These are phyloP conservation scores for Paralagenidium karlingii DNA, from an alignment of 352 stramenopile species.

Conservation along the genomic window DNA sequence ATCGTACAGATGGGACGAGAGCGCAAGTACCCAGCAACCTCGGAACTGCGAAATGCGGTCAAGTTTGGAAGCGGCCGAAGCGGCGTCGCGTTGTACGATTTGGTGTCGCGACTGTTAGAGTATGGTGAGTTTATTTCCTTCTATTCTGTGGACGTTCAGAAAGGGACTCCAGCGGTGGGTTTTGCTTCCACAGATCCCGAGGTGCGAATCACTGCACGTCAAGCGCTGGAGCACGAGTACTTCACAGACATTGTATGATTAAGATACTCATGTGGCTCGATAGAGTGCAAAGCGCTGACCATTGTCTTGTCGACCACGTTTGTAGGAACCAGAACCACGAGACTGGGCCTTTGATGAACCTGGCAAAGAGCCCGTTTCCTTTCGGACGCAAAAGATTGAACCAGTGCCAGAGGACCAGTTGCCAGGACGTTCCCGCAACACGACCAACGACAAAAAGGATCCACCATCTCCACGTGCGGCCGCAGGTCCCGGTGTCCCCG, in stretches of 20 bases:
- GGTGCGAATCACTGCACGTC: conserved; percentile 81
- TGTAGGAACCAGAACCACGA: conserved; percentile 65
- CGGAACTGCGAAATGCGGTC: conserved; percentile 74
- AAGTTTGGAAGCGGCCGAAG: conserved; percentile 67
- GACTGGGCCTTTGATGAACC: conserved; percentile 83
- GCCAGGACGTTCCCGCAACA: no score
- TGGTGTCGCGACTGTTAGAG: conserved; percentile 66
- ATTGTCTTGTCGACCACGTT: neutral
- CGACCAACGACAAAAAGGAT: no score
- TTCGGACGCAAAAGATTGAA: conserved; percentile 75
- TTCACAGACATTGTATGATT: conserved; percentile 80
- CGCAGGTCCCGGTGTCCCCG: no score
- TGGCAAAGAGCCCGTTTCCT: conserved; percentile 74
- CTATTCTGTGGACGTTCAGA: neutral
- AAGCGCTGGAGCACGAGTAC: conserved; percentile 89
- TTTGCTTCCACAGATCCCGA: conserved; percentile 57
- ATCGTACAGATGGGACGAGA: conserved; percentile 77
- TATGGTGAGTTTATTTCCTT: conserved; percentile 33
- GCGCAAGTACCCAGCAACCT: conserved; percentile 71
- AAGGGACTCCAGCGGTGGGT: neutral
- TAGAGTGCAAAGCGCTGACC: neutral
- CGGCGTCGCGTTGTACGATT: conserved; percentile 58
- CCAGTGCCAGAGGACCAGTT: conserved; percentile 55
- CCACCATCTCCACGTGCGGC: no score
- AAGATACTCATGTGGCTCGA: neutral